Evolutionary conservation across 306 rosid genomes (phyloP), one percentile per base, ranked within the genome.

Genomic region (Neltuma alba): DNA sequence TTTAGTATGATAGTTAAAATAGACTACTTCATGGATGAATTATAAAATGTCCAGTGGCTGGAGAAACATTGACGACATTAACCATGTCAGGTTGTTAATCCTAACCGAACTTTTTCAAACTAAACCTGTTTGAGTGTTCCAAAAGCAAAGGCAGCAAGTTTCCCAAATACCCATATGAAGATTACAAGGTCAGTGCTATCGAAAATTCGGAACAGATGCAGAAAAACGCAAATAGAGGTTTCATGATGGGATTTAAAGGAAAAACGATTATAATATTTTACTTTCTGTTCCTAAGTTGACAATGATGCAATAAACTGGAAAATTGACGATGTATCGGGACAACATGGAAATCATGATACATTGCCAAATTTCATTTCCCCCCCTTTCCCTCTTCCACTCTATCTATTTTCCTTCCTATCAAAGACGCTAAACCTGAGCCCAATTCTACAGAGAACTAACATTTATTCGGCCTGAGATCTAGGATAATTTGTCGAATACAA

Each of bases 271-370:
- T 15, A 41, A 62, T 64, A 5, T 18, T 57, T 57, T 0, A 14
- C 42, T 16, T 6, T 33, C 11, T 54, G 27, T 55, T 55, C 62
- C 30, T 23, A 9, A 3, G 6, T 23, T 55, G 0, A 0, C n/a
- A 52, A 36, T 71, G 60, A 71, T 63, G 54, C 76, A 54, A 34
- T 64, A 36, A 69, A 61, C 27, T 64, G 73, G 36, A 80, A 76
- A 42, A 45, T 62, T 76, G 67, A 13, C 34, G 13, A 28, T 38
- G 12, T 7, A 50, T 23, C 27, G 6, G 40, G 44, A 64, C 69
- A 65, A 9, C 2, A 37, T 11, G 6, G 31, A 7, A 21, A 66
- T 10, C 70, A 2, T 65, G 73, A 40, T 44, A 45, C 60, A 44
- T 45, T 13, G 28, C 75, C 69, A 75, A 54, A 15, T 62, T 31